These are phyloP conservation scores for Sequoia sempervirens DNA, from an alignment of 75 land plant genomes.

Conservation along the genomic window DNA sequence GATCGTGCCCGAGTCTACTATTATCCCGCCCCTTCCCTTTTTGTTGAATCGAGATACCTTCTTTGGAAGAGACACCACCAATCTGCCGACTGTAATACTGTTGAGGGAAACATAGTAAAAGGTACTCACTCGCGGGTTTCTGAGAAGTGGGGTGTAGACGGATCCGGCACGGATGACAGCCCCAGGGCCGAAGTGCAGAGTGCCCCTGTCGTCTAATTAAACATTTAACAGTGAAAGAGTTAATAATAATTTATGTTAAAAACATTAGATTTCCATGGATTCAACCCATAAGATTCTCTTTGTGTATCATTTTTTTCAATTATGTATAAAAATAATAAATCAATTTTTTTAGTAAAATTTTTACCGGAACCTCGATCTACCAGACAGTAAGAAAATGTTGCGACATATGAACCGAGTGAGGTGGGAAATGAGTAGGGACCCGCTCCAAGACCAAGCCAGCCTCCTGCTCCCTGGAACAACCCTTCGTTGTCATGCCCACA, in stretches of 20 bases:
- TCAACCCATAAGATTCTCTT: too few relatives aligned
- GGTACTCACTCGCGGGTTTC: constrained; percentile 49
- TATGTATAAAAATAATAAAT: neutral
- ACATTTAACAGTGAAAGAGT: too few relatives aligned
- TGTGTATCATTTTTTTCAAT: too few relatives aligned
- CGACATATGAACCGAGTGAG: constrained; percentile 38
- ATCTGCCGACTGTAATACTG: constrained; percentile 68
- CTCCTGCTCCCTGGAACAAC: constrained; percentile 76
- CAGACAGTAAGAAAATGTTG: constrained; percentile 59
- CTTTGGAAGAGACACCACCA: constrained; percentile 40
- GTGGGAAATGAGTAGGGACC: constrained; percentile 63
- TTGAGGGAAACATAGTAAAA: constrained; percentile 72
- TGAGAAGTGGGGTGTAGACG: constrained; percentile 51
- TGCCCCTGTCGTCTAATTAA: constrained; percentile 12
- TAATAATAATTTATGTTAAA: too few relatives aligned
- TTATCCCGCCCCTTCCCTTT: constrained; percentile 51
- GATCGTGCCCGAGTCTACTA: constrained; percentile 75
- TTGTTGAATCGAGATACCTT: constrained; percentile 22
- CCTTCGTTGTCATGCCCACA: constrained; percentile 83
- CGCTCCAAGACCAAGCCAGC: constrained; percentile 62
- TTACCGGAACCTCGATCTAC: constrained; percentile 35
- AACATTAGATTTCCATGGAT: too few relatives aligned
- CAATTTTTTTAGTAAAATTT: neutral
- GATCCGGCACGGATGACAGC: constrained; percentile 36
- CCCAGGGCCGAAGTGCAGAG: constrained; percentile 41